These are phyloP conservation scores for Ajuga reptans DNA, from an alignment of 305 asterid species.

Conservation along the genomic window DNA sequence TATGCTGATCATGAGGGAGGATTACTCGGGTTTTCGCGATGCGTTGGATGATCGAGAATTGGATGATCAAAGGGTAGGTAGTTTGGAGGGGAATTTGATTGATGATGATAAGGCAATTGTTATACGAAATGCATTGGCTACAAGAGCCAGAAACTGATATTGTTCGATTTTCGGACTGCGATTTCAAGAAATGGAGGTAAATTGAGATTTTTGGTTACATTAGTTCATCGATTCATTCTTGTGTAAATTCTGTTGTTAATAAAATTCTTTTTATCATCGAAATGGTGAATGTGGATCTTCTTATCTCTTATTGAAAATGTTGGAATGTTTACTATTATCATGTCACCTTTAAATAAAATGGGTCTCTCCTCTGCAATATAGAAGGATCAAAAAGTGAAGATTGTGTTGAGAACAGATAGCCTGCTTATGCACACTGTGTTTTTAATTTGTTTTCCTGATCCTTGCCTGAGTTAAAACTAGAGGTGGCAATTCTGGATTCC, in stretches of 20 bases:
- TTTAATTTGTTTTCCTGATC: too few relatives aligned
- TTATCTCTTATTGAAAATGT: too few relatives aligned
- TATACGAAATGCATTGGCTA: constrained; percentile 43
- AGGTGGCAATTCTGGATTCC: too few relatives aligned
- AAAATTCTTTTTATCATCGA: background rate
- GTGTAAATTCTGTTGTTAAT: constrained; percentile 11
- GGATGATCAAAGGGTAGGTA: constrained; percentile 7
- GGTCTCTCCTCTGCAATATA: too few relatives aligned
- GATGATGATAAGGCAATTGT: constrained; percentile 32
- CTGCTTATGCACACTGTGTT: too few relatives aligned
- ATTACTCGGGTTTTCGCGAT: constrained; percentile 52
- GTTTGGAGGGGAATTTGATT: background rate
- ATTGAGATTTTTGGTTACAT: background rate
- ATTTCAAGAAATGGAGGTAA: constrained; percentile 13
- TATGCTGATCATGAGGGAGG: constrained; percentile 73
- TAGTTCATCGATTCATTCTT: constrained; percentile 10
- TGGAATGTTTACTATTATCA: too few relatives aligned
- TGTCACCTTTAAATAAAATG: too few relatives aligned
- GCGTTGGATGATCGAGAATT: constrained; percentile 29
- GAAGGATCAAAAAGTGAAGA: too few relatives aligned
- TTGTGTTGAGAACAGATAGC: too few relatives aligned
- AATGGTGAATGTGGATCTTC: background rate
- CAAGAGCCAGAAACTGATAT: constrained; percentile 27
- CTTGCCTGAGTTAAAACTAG: too few relatives aligned
- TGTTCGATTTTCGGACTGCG: background rate